phyloP scores from a whole-genome alignment of 1,284 basidiomycete genomes.

The Takashimella tepidaria region DNA sequence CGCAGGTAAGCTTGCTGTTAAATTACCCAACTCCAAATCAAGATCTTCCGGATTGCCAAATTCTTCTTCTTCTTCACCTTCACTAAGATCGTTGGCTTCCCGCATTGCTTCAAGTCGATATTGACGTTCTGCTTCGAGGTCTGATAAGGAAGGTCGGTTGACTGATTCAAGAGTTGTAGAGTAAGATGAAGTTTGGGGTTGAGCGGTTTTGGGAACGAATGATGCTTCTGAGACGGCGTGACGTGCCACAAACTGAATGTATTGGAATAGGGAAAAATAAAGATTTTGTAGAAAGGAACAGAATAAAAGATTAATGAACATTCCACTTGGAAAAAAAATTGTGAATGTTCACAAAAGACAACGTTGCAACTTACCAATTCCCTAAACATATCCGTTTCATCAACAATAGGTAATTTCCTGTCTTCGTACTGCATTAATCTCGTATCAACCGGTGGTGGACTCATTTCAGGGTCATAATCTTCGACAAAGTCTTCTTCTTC shows the following conservation, averaged over 20 bases:
- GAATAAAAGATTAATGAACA: too few relatives aligned
- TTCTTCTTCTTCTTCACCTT: constrained; percentile 61
- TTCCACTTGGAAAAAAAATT: constrained; percentile 5
- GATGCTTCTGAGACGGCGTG: constrained; percentile 70
- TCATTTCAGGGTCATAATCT: constrained; percentile 75
- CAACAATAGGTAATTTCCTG: constrained; percentile 68
- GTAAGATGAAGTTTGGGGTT: constrained; percentile 14
- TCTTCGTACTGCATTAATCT: constrained; percentile 67
- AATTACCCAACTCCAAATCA: constrained; percentile 11
- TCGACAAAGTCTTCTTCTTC: constrained; percentile 54
- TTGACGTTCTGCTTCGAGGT: constrained; percentile 75
- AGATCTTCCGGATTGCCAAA: constrained; percentile 58
- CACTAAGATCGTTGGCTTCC: constrained; percentile 32
- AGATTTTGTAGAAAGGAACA: too few relatives aligned
- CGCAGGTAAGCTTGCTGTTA: constrained; percentile 45
- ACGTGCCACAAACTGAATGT: constrained; percentile 64
- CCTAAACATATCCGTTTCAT: constrained; percentile 61
- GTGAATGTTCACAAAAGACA: constrained; percentile 2
- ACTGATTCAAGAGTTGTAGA: constrained; percentile 41
- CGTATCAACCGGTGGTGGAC: constrained; percentile 66
- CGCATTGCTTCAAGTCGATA: constrained; percentile 59
- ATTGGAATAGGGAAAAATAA: constrained; percentile 1
- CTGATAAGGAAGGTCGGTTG: constrained; percentile 61
- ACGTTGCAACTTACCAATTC: constrained; percentile 57
- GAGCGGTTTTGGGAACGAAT: constrained; percentile 63